Base-by-base conservation (phyloP, 1,139 yeast species). In the Geotrichum carabidarum region DNA sequence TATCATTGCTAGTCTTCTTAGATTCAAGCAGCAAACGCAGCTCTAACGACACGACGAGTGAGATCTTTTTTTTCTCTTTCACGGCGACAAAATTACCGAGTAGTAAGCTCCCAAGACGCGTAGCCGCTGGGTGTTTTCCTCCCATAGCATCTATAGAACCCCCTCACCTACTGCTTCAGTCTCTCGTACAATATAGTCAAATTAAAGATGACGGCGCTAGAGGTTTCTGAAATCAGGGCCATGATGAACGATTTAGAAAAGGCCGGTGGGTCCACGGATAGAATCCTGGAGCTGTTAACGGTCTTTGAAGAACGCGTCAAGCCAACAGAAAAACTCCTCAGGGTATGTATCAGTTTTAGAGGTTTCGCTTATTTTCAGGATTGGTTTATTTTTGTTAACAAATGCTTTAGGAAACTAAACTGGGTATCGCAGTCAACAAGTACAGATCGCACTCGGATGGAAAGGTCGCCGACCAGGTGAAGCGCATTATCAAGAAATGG, bases 381-480 rank as follows among this genome's bases (percentile, higher is more conserved):
- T 7, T 34, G 14, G 37, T 7, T 32, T 8, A 32, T 32, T 3
- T 34, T 34, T 11, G 14, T 17, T 37, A 9, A 37, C 15, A 2
- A 8, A 18, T 17, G 37, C 47, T 38, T 31, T 63, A 73, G 68
- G 89, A 91, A 67, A 93, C 99, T n/a, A 90, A 89, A 70, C 93
- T 93, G n/a, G 99, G 99, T 58, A 94, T 93, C 30, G 94, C 93
- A 6, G 98, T 93, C 48, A 94, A 94, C 72, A 90, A 89, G 71
- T 82, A 85, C 66, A 80, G 95, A 62, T 73, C 85, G 9, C 87
- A 87, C 60, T 65, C 75, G 27, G 88, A 86, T 67, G 64, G 77
- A 27, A 87, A 84, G 58, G 82, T 93, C 50, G 77, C 83, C 15
- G 72, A 79, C 6, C 73, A 86, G 51, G 98, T 91, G 35, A 87